Base-by-base conservation (phyloP, 805 yeast genomes). In the Yarrowia sp. region DNA sequence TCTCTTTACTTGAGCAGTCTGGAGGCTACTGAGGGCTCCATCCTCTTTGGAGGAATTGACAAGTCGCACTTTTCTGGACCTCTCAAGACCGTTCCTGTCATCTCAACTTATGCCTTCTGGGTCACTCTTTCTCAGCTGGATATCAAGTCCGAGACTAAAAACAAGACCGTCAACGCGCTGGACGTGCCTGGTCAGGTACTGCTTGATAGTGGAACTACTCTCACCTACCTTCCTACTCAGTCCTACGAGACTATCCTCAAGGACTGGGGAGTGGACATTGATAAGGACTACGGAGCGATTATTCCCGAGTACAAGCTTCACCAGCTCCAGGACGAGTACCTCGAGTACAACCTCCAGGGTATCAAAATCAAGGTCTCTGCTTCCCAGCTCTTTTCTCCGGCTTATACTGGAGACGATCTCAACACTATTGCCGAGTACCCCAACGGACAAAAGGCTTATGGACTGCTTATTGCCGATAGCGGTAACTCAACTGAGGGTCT, bases 271-370 rank as follows among this genome's bases (percentile, higher is more conserved):
- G 98, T 93, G 64, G 51, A 43, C 14, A 92, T 98, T 84, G 64
- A 58, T 22, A 18, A 32, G 2, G 15, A 43, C 14, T 43, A 58
- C 35, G 64, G 64, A 18, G 17, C 51, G n/a, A 33, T 58, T 15
- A 13, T 44, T 13, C 43, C 64, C 10, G 43, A 58, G 17, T 43
- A 33, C 32, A 58, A 18, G 17, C 92, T 79, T 51, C 79, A 85
- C 65, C 89, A 97, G 81, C 93, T 83, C 69, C 74, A 82, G 35
- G 83, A 95, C 77, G 98, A 98, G 67, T 97, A 93, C 74, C 82
- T 95, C 78, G 92, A 98, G 57, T 87, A 95, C 78, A 92, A 82
- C 75, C 88, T 95, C 70, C 86, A 84, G 67, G 98, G 98, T 69
- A 90, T 92, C 81, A 95, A 92, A 81, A 89, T 96, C 62, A 86